Conservation (phyloP, 1,139 yeast species). For the Debaryomyces sp. region DNA sequence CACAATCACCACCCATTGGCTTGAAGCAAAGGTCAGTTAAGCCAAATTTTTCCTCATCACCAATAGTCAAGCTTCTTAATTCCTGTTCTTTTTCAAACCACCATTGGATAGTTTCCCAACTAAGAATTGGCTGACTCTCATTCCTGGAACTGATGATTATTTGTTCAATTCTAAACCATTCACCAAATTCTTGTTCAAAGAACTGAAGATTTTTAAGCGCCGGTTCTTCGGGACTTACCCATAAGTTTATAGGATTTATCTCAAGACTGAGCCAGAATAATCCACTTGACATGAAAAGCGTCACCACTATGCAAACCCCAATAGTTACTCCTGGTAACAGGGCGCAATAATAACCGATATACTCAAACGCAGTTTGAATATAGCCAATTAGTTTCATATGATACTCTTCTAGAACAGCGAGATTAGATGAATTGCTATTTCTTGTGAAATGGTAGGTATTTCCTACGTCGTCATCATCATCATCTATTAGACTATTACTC, state of each 20-base stretch:
- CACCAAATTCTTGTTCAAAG: slow-evolving; percentile 84
- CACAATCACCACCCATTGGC: slow-evolving; percentile 79
- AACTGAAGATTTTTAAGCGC: slow-evolving; percentile 68
- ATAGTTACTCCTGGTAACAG: slow-evolving; percentile 60
- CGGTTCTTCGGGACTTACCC: slow-evolving; percentile 86
- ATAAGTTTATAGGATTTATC: slow-evolving; percentile 75
- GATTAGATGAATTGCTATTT: background rate
- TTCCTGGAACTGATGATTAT: slow-evolving; percentile 72
- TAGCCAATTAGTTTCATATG: slow-evolving; percentile 17
- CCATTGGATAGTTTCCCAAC: slow-evolving; percentile 76
- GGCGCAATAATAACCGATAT: slow-evolving; percentile 58
- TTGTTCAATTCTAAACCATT: slow-evolving; percentile 89
- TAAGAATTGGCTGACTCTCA: slow-evolving; percentile 55
- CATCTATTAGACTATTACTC: slow-evolving; percentile 17
- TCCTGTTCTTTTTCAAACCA: slow-evolving; percentile 79
- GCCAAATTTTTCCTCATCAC: slow-evolving; percentile 25
- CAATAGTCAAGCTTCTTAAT: slow-evolving; percentile 36
- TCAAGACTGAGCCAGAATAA: slow-evolving; percentile 61
- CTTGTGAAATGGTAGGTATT: background rate
- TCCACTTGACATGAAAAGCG: slow-evolving; percentile 55
- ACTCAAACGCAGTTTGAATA: slow-evolving; percentile 40
- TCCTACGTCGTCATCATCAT: slow-evolving; percentile 21
- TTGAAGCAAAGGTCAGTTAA: slow-evolving; percentile 80
- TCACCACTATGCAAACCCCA: slow-evolving; percentile 42
- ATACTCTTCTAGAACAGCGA: slow-evolving; percentile 5